Base-by-base conservation (phyloP, 2,329 filamentous ascomycete genomes). In the Cordyceps farinosa region DNA sequence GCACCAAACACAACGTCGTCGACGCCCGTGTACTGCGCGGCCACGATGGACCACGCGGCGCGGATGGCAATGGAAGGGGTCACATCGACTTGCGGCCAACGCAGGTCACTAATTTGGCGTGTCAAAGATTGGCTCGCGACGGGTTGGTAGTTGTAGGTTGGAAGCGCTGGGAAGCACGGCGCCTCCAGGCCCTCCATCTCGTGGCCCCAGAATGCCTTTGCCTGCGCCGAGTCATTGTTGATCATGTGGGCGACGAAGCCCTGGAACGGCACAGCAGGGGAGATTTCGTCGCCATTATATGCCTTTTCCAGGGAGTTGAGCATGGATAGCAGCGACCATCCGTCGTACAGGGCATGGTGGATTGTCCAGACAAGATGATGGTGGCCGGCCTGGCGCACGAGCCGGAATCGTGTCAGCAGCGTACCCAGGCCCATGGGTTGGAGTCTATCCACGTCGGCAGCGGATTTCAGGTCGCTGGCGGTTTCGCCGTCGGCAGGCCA, bases 301-400 rank as follows among this genome's bases (percentile, higher is more conserved):
- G 38, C 27, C 17, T 57, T 57, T 22, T 62, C 40, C 1, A 57
- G 42, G n/a, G 34, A 22, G 22, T 45, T 45, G 36, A 63, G 47
- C 53, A 63, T 50, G 4, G 48, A 48, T 13, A 55, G 40, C 13
- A 63, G 36, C 55, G 69, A 71, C 70, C 71, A 74, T 11, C 71
- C 73, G 11, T 75, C 73, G 5, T 74, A 75, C 2, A 73, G 65
- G 9, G 72, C 69, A 44, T 75, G 73, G 10, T 75, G 73, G 1
- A 70, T 67, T 1, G 72, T 73, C 67, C 71, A 73, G 0, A 73
- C 67, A 4, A 74, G 71, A 52, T 68, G 72, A 30, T 52, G 13
- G 17, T 52, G 48, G 8, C n/a, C 38, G 1, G 7, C 27, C 4
- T 52, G n/a, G 6, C 32, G 34, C 5, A 55, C 60, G 5, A 55